These are phyloP conservation scores for Jamesozyma lodderae DNA, from an alignment of 805 yeast genomes.

Conservation along the genomic window DNA sequence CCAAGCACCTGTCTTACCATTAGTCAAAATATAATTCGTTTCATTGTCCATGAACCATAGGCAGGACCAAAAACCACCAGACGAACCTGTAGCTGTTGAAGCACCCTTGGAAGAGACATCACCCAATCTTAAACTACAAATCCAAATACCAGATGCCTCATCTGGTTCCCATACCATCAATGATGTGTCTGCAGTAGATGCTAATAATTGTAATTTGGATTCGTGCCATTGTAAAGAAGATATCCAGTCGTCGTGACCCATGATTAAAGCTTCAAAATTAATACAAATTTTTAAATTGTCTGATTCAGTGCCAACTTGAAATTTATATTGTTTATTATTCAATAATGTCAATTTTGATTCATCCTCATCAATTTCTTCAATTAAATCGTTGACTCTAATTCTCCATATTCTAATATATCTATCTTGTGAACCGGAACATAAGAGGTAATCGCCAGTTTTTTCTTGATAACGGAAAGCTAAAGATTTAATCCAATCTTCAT, in stretches of 20 bases:
- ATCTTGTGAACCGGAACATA: conserved; percentile 92
- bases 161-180: conserved; percentile 93
- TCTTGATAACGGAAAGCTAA: conserved; percentile 46
- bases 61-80: conserved; percentile 62
- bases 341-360: conserved; percentile 42
- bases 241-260: conserved; percentile 99
- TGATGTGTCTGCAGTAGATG: conserved; percentile 89
- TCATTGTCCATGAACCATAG: conserved; percentile 52
- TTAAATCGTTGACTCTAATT: conserved; percentile 44
- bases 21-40: conserved; percentile 54
- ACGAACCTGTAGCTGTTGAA: conserved; percentile 94
- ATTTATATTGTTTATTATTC: conserved; percentile 65
- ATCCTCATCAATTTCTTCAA: conserved; percentile 48
- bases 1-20: conserved; percentile 91
- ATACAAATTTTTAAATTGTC: conserved; percentile 41
- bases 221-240: conserved; percentile 73
- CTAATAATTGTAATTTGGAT: conserved; percentile 48
- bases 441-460: conserved; percentile 42
- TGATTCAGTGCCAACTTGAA: conserved; percentile 32
- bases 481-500: conserved; percentile 92
- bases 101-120: conserved; percentile 95
- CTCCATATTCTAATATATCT: conserved; percentile 88
- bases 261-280: conserved; percentile 81
- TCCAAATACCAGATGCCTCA: conserved; percentile 79
- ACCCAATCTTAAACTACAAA: conserved; percentile 71